Percentiles rank a stretch among this genome's conserved stretches.
These are phyloP conservation scores for Sugiyamaella grinbergsii DNA, from an alignment of 1,139 yeast species.

Conservation along the genomic window DNA sequence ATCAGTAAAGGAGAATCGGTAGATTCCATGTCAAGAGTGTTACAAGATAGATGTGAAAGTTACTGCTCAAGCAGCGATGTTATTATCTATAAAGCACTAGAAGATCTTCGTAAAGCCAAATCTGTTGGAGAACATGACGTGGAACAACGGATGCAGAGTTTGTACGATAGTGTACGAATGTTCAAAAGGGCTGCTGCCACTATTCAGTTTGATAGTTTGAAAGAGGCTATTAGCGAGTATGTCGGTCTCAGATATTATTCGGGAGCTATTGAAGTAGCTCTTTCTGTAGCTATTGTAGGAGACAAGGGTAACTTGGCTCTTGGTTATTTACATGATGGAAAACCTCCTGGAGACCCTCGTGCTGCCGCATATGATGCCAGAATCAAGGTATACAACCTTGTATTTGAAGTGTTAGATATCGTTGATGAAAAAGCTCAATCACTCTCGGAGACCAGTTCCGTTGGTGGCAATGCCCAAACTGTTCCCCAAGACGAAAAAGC, in stretches of 20 bases:
- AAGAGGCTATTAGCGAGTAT: conserved; percentile 79
- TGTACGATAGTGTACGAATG: conserved; percentile 71
- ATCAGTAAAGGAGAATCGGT: conserved; percentile 92
- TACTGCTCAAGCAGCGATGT: conserved; percentile 95
- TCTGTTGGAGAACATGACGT: conserved; percentile 63
- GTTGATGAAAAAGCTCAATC: conserved; percentile 69
- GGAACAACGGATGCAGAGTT: conserved; percentile 68
- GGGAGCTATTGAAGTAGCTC: conserved; percentile 82
- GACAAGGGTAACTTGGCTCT: conserved; percentile 62
- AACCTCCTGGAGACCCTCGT: conserved; percentile 52
- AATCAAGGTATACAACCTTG: conserved; percentile 63
- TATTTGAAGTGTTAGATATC: conserved; percentile 71
- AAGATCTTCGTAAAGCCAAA: conserved; percentile 84
- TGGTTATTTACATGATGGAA: conserved; percentile 56
- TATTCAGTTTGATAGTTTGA: conserved; percentile 75
- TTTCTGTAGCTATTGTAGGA: conserved; percentile 71
- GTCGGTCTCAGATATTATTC: conserved; percentile 74
- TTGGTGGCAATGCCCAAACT: conserved; percentile 30
- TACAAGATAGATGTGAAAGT: conserved; percentile 92
- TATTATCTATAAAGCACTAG: conserved; percentile 89
- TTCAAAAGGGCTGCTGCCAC: conserved; percentile 81
- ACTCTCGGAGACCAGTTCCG: conserved; percentile 41
- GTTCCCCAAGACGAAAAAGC: conserved; percentile 49
- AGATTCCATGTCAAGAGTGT: conserved; percentile 81
- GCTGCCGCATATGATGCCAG: conserved; percentile 51